A percentile compares a stretch with the other conserved stretches of the same genome.
Conservation (phyloP, 2,329 filamentous ascomycete species). For the Fusarium citri region DNA sequence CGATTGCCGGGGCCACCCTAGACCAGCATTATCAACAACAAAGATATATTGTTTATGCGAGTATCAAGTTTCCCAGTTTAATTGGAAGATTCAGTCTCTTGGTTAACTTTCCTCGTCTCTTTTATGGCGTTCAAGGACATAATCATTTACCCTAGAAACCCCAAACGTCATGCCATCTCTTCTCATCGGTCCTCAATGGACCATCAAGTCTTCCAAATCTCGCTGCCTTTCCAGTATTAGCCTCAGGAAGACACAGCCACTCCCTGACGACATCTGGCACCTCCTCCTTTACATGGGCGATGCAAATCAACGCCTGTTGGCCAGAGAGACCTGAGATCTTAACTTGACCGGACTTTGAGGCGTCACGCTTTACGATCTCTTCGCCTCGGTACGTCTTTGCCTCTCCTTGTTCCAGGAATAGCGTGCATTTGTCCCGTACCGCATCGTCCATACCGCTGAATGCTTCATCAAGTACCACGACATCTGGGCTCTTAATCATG, state of each 20-base stretch:
- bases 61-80: background rate
- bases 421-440: slow-evolving; percentile 86
- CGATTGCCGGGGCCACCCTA: slow-evolving; percentile 32
- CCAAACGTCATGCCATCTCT: slow-evolving; percentile 76
- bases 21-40: background rate
- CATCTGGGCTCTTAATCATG: slow-evolving; percentile 81
- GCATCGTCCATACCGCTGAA: slow-evolving; percentile 86
- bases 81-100: background rate
- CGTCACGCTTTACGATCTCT: slow-evolving; percentile 60
- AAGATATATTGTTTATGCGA: background rate
- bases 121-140: background rate
- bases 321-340: slow-evolving; percentile 72
- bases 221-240: slow-evolving; percentile 70
- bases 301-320: slow-evolving; percentile 86
- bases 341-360: slow-evolving; percentile 57
- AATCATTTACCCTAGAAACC: slow-evolving; percentile 49
- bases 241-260: slow-evolving; percentile 87
- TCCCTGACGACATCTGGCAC: slow-evolving; percentile 85
- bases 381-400: slow-evolving; percentile 54
- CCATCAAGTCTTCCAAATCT: slow-evolving; percentile 73
- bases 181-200: slow-evolving; percentile 67
- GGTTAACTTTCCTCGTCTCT: background rate
- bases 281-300: slow-evolving; percentile 91
- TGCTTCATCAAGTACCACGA: slow-evolving; percentile 88
- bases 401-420: slow-evolving; percentile 79